Percentiles rank a stretch among this genome's conserved stretches.
Conservation (phyloP, 2,329 filamentous ascomycete species). For the Cladosporium sp. region DNA sequence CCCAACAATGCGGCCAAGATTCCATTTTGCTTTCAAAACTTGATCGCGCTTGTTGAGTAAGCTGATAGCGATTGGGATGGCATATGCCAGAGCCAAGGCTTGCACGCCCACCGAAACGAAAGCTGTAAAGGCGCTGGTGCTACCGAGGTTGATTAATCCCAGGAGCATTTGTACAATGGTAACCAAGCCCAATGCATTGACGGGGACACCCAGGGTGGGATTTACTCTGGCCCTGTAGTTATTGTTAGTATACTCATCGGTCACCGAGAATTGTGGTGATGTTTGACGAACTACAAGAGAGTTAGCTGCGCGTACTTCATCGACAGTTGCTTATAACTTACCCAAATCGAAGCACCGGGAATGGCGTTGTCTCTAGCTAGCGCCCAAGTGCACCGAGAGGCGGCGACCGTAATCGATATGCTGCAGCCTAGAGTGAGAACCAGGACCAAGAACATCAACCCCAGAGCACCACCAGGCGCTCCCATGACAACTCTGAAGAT, state of each 20-base stretch:
- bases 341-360: constrained; percentile 44
- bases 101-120: constrained; percentile 60
- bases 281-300: background rate
- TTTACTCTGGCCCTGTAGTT: constrained; percentile 34
- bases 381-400: constrained; percentile 51
- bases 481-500: constrained; percentile 56
- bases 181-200: constrained; percentile 47
- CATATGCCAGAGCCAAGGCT: constrained; percentile 58
- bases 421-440: constrained; percentile 56
- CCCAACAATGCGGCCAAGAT: constrained; percentile 24
- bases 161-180: constrained; percentile 53
- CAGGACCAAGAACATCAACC: constrained; percentile 53
- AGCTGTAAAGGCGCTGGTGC: constrained; percentile 51
- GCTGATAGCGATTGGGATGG: constrained; percentile 58
- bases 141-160: constrained; percentile 53
- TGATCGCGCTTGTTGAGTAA: constrained; percentile 45
- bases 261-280: background rate
- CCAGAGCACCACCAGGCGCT: constrained; percentile 49
- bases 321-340: background rate
- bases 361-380: constrained; percentile 50
- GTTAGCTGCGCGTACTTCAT: background rate
- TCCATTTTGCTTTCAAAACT: constrained; percentile 28
- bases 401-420: constrained; percentile 56
- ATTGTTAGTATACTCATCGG: background rate
- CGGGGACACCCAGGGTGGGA: constrained; percentile 41